These are phyloP conservation scores for Micromonas commoda DNA, from an alignment of 139 green algal genomes.

Conservation along the genomic window DNA sequence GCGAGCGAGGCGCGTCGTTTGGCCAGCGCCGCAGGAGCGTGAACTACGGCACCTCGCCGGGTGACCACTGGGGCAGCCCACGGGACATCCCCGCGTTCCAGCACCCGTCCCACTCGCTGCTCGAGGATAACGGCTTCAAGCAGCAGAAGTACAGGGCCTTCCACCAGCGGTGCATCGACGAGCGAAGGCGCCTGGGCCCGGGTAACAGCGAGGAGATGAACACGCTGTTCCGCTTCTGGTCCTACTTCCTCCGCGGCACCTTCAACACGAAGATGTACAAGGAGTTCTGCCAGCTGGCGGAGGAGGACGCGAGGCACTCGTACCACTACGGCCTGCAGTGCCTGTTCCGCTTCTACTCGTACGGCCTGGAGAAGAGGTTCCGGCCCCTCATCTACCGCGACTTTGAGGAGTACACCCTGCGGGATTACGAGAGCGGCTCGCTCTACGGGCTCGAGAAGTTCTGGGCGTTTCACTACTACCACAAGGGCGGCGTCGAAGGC, in stretches of 20 bases:
- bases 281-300: constrained; percentile 61
- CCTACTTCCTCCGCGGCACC: constrained; percentile 90
- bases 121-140: constrained; percentile 90
- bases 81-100: constrained; percentile 9
- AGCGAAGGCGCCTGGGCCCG: constrained; percentile 61
- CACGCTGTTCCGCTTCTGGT: constrained; percentile 97
- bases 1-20: not conserved
- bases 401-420: constrained; percentile 68
- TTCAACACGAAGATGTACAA: constrained; percentile 90
- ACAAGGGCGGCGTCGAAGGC: constrained; percentile 36
- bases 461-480: constrained; percentile 91
- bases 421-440: constrained; percentile 66
- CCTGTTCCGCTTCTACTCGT: constrained; percentile 83
- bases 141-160: constrained; percentile 86
- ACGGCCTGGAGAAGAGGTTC: constrained; percentile 83
- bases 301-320: constrained; percentile 50
- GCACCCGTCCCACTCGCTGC: constrained; percentile 80
- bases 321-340: constrained; percentile 96
- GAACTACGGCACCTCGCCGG: too few relatives aligned
- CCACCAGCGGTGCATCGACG: constrained; percentile 76
- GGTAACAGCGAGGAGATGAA: constrained; percentile 94
- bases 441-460: constrained; percentile 96
- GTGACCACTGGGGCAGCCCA: too few relatives aligned
- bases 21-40: too few relatives aligned
- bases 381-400: constrained; percentile 61